Evolutionary conservation across 1,284 basidiomycete species (phyloP).

Genomic region (Ganoderma lingzhi): DNA sequence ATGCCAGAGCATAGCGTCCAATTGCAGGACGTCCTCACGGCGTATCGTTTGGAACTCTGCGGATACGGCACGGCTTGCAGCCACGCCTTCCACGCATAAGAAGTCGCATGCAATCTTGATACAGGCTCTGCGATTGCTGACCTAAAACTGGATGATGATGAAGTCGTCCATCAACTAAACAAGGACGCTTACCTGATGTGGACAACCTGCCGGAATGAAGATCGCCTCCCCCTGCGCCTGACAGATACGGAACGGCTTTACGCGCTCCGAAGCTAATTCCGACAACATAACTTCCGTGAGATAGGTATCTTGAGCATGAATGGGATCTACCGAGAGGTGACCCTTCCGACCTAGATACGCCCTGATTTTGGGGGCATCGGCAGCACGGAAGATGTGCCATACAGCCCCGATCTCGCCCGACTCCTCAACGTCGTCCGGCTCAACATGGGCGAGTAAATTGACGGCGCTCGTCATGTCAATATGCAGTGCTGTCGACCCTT

Average conservation of each 20-base stretch:
- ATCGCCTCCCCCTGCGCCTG: background rate
- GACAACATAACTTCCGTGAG: background rate
- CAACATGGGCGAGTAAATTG: background rate
- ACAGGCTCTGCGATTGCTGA: background rate
- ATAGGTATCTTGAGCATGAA: background rate
- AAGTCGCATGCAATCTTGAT: background rate
- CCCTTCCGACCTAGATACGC: background rate
- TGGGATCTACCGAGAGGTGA: background rate
- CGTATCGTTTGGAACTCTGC: background rate
- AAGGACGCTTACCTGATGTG: background rate
- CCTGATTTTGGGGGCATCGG: background rate
- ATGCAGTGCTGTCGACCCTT: background rate
- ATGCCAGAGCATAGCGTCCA: background rate
- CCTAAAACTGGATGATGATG: background rate
- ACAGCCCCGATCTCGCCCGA: background rate
- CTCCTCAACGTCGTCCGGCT: too few species aligned
- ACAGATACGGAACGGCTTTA: background rate
- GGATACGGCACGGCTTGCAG: background rate
- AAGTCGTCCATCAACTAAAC: background rate
- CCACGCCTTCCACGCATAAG: background rate
- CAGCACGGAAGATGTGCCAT: background rate
- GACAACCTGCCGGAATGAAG: background rate
- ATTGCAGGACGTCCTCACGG: background rate
- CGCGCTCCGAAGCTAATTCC: background rate
- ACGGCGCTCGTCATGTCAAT: background rate